These are phyloP conservation scores for Cercospora nicotianae DNA, from an alignment of 2,329 filamentous ascomycete species.

Conservation along the genomic window DNA sequence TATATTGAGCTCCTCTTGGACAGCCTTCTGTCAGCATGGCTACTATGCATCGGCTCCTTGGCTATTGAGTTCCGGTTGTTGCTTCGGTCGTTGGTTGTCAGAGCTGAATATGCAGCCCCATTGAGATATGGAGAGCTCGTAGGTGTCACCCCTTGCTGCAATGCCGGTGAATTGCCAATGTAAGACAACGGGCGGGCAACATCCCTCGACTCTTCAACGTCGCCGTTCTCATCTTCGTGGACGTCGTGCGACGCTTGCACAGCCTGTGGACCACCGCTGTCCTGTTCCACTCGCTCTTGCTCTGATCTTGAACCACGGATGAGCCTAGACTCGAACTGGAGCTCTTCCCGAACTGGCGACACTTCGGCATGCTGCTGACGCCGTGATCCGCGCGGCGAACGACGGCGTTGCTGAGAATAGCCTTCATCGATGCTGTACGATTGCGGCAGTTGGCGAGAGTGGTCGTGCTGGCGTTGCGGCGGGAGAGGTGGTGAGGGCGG, in stretches of 20 bases:
- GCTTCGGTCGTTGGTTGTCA: conserved; percentile 15
- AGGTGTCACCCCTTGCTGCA: conserved; percentile 20
- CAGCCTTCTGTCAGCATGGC: conserved; percentile 18
- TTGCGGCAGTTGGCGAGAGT: not conserved
- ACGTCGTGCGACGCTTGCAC: conserved; percentile 15
- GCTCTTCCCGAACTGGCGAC: conserved; percentile 24
- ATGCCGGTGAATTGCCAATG: conserved; percentile 18
- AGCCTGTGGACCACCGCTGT: conserved; percentile 5
- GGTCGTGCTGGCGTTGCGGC: conserved; percentile 1
- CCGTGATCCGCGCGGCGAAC: conserved; percentile 1
- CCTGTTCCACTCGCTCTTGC: conserved; percentile 11
- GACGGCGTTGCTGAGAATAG: not conserved
- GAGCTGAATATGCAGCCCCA: conserved; percentile 12
- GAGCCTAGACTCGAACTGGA: conserved; percentile 4
- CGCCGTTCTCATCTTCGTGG: conserved; percentile 20
- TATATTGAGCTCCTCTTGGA: conserved; percentile 25
- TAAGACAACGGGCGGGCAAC: conserved; percentile 30
- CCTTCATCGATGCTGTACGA: conserved; percentile 3
- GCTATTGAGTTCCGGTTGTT: conserved; percentile 18
- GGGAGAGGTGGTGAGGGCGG: conserved; percentile 6
- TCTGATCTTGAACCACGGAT: conserved; percentile 2
- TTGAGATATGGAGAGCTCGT: conserved; percentile 14
- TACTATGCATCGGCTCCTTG: conserved; percentile 24
- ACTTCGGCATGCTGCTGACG: conserved; percentile 21
- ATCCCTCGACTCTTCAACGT: conserved; percentile 26